Evolutionary conservation across 208 protist genomes (phyloP), one percentile per base, ranked within the genome.

Genomic region (Leishmania mexicana): DNA sequence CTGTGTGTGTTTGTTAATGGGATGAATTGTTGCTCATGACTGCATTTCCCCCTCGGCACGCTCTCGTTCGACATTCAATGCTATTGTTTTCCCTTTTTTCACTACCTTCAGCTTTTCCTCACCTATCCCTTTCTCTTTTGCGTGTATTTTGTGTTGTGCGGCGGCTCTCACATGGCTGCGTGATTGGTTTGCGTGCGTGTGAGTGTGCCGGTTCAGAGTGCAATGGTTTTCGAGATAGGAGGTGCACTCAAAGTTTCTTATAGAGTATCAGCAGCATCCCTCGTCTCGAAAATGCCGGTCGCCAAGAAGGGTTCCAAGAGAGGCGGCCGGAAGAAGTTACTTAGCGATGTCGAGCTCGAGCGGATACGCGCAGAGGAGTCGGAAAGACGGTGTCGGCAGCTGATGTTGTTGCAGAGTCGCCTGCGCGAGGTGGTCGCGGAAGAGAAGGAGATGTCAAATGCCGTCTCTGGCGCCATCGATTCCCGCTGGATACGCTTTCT

Each of bases 401-500:
- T 95, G 53, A 89, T 87, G 42, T 87, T 98, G 60, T 83, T 97
- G 28, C 81, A 96, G 51, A 87, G 85, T 24, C 89, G 93, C 42
- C 82, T 99, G 21, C 81, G 87, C 11, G 89, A 98, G 58, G 80
- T 98, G 35, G 77, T 96, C n/a, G 83, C 92, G 57, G 91, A 97
- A 76, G 97, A 99, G 87, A 88, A 92, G 83, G 78, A 79, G 35
- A 87, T 97, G 85, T 89, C 92, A 2, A 80, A 76, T 38, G 75
- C 79, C 21, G 83, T 92, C 19, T 35, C 80, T 4, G 87, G 72
- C 40, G 86, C 87, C 6, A 95, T 99, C 51, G 93, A 98, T 83
- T 89, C 92, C 1, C 89, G 94, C 0, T 99, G 97, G 97, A 93
- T 98, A 31, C 79, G 88, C 21, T 97, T 98, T 81, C 86, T 98